Base-by-base conservation (phyloP, 768 basidiomycete species). In the Calocybe cyanea region DNA sequence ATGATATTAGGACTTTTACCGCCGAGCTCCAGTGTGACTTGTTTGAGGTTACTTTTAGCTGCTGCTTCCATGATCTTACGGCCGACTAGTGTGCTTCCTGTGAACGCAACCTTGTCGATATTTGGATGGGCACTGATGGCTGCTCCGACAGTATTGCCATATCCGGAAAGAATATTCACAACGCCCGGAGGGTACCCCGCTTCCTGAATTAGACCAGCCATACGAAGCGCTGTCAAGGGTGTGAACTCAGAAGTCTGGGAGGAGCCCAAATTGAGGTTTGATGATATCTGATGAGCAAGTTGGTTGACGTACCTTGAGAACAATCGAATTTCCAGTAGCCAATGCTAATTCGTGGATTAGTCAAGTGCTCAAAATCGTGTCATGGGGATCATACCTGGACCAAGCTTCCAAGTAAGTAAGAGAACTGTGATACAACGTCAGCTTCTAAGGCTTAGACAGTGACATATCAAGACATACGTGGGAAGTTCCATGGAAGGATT, bases 101-200 rank as follows among this genome's bases (percentile, higher is more conserved):
- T 63, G 49, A 57, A 57, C 1, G 51, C 46, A 3, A 85, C 65
- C 62, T 86, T 92, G 39, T 81, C 78, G 52, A 92, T 84, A n/a
- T 68, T 71, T 62, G 71, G 71, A 64, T 92, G 87, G n/a, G 72
- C 65, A 2, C 76, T 66, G 48, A 94, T 82, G 13, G 87, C 87
- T 9, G 75, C 63, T 0, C 89, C 89, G 18, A 76, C 85, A 8
- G 77, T 81, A 40, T 69, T 55, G 0, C 91, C 92, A 56, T 83
- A 82, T 14, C 89, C 90, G 0, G 75, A 77, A 34, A 93, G 60
- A 50, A 89, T 66, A 64, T 93, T 92, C 52, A 93, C 72, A 28
- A 85, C 84, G 45, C 92, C 88, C 1, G 80, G 71, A 4, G 88
- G 89, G 66, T 88, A 81, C 8, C 87, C 88, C 1, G 86, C 87